A percentile compares a stretch with the other conserved stretches of the same genome.
Evolutionary conservation across 1,284 basidiomycete species (phyloP).

Genomic region (Melampsora occidentalis): DNA sequence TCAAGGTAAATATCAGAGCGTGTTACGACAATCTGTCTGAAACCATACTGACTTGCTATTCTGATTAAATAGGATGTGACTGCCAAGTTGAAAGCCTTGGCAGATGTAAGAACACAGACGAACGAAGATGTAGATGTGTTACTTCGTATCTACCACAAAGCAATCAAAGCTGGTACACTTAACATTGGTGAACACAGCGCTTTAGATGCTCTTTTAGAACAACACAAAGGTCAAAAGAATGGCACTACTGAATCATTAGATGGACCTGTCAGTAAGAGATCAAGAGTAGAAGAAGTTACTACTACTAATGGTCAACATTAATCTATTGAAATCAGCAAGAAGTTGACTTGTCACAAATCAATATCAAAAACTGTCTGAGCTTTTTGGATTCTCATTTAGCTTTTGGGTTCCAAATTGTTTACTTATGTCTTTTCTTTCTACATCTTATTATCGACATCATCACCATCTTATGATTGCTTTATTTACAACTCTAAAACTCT

Average conservation of each 20-base stretch:
- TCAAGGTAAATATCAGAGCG: conserved; percentile 51
- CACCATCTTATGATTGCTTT: no score
- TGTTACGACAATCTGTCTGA: no score
- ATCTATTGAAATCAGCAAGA: no score
- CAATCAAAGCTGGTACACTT: conserved; percentile 41
- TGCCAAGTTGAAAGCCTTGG: conserved; percentile 98
- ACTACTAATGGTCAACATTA: no score
- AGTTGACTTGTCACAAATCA: neutral
- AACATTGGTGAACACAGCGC: conserved; percentile 36
- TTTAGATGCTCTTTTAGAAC: conserved; percentile 44
- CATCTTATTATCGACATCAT: no score
- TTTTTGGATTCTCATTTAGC: no score
- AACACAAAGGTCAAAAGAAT: conserved; percentile 26
- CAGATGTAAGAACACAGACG: conserved; percentile 94
- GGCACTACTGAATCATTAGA: conserved; percentile 42
- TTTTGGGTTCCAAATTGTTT: no score
- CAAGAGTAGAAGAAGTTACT: neutral
- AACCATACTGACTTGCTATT: conserved; percentile 2
- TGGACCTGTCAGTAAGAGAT: conserved; percentile 40
- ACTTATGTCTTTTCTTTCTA: no score
- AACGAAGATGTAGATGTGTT: conserved; percentile 99
- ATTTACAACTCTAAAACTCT: no score
- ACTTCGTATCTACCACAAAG: conserved; percentile 67
- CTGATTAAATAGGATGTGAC: conserved; percentile 73
- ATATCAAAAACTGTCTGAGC: no score